phyloP scores from a whole-genome alignment of 768 basidiomycete genomes.

The Chalciporus piperatus region DNA sequence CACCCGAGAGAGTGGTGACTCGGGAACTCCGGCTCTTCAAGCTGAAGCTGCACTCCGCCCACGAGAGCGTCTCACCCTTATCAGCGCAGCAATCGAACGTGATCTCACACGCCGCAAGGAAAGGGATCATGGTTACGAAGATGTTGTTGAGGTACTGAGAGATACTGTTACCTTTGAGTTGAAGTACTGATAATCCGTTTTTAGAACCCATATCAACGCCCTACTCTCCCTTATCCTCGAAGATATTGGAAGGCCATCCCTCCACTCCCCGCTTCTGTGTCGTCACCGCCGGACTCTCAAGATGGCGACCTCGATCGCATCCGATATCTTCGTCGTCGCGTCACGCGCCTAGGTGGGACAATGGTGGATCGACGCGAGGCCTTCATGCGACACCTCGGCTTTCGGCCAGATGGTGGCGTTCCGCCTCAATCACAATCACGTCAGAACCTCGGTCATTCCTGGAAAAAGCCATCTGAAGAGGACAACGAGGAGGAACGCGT shows the following conservation, averaged over 20 bases:
- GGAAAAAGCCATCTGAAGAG: constrained; percentile 26
- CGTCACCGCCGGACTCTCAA: constrained; percentile 25
- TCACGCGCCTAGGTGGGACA: constrained; percentile 80
- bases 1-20: constrained; percentile 43
- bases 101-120: constrained; percentile 64
- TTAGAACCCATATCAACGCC: constrained; percentile 71
- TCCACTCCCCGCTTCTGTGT: constrained; percentile 34
- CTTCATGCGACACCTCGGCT: constrained; percentile 23
- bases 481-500: constrained; percentile 40
- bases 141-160: constrained; percentile 69
- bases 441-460: constrained; percentile 18
- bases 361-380: constrained; percentile 67
- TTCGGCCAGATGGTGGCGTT: constrained; percentile 8
- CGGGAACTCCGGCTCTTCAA: constrained; percentile 36
- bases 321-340: constrained; percentile 59
- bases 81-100: constrained; percentile 58
- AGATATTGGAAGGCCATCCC: constrained; percentile 66
- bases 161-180: background rate
- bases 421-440: constrained; percentile 8
- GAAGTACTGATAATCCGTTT: constrained; percentile 7
- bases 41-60: constrained; percentile 57
- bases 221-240: constrained; percentile 53
- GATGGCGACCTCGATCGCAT: constrained; percentile 23
- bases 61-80: constrained; percentile 59
- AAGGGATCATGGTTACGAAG: constrained; percentile 80